Conservation (phyloP, 306 rosid genomes). For the Clitoria ternatea region DNA sequence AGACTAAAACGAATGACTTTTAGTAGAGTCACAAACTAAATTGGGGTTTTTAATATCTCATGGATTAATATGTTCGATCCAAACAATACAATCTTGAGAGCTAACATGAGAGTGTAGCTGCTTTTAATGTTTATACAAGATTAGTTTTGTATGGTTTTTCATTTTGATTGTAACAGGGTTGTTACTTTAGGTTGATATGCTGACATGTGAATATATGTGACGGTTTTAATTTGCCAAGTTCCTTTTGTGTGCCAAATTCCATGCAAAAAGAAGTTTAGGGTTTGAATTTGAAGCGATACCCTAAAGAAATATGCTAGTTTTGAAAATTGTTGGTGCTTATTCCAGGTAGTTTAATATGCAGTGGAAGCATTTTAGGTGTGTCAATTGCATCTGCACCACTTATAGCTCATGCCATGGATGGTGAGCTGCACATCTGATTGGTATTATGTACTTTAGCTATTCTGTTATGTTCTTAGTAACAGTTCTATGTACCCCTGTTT, state of each 20-base stretch:
- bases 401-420: conserved; percentile 61
- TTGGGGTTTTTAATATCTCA: too few relatives aligned
- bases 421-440: conserved; percentile 42
- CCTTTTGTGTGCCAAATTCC: neutral
- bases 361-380: conserved; percentile 46
- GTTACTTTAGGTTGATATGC: neutral
- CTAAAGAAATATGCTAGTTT: neutral
- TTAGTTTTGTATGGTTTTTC: neutral
- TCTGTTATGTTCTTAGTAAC: neutral
- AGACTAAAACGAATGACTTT: too few relatives aligned
- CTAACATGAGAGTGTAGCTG: too few relatives aligned
- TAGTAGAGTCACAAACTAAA: too few relatives aligned
- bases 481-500: neutral
- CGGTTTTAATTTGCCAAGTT: neutral
- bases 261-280: neutral
- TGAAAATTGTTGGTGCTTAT: conserved; percentile 16
- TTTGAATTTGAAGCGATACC: conserved; percentile 6
- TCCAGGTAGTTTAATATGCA: conserved; percentile 41
- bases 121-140: neutral
- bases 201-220: neutral
- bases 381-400: conserved; percentile 45
- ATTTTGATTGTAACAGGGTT: neutral
- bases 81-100: too few relatives aligned
- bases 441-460: conserved; percentile 28
- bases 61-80: too few relatives aligned